A percentile compares a stretch with the other conserved stretches of the same genome.
phyloP scores from a whole-genome alignment of 2,329 filamentous ascomycete genomes.

The Penicillium sp. region DNA sequence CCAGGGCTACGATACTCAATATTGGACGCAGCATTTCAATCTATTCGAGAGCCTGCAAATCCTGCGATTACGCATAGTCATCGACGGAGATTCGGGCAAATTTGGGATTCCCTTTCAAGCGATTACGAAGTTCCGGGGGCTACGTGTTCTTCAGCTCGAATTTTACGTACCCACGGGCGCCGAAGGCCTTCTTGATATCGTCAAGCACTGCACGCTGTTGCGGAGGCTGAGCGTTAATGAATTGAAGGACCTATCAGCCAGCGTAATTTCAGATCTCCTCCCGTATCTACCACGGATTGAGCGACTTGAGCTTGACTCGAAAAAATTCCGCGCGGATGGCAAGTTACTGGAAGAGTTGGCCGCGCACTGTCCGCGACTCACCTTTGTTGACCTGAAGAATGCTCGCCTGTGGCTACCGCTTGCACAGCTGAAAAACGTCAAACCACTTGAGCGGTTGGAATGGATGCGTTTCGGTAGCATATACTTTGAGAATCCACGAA shows the following conservation, averaged over 20 bases:
- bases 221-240: not conserved
- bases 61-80: too few relatives aligned
- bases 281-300: not conserved
- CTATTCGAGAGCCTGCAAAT: too few relatives aligned
- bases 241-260: not conserved
- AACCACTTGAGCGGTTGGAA: not conserved
- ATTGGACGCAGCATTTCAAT: too few relatives aligned
- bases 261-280: not conserved
- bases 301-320: not conserved
- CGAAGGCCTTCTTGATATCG: too few relatives aligned
- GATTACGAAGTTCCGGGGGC: too few relatives aligned
- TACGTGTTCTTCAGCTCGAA: too few relatives aligned
- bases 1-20: too few relatives aligned
- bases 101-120: too few relatives aligned
- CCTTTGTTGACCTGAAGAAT: not conserved
- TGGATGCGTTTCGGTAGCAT: not conserved
- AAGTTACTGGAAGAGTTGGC: not conserved
- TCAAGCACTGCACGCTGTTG: not conserved
- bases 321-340: not conserved
- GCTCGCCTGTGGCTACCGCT: not conserved
- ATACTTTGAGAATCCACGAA: not conserved
- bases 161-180: too few relatives aligned
- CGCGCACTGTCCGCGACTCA: not conserved
- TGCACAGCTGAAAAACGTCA: not conserved
- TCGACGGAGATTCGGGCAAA: too few relatives aligned